A percentile compares a stretch with the other conserved stretches of the same genome.
Conservation (phyloP, 2,329 filamentous ascomycete genomes). For the Pseudogymnoascus sp. region DNA sequence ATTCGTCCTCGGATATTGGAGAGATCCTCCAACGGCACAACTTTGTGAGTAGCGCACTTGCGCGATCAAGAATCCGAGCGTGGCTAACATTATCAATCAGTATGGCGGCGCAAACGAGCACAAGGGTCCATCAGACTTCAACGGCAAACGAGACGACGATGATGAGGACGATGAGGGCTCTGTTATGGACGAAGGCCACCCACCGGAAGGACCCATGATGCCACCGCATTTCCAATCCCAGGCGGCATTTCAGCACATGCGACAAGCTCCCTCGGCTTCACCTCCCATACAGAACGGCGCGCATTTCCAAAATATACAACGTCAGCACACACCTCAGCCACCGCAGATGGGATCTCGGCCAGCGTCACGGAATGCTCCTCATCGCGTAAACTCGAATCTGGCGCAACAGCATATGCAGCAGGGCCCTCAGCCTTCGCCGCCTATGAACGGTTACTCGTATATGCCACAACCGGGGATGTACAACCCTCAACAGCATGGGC, state of each 20-base stretch:
- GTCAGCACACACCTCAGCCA: constrained; percentile 70
- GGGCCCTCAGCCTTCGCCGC: constrained; percentile 52
- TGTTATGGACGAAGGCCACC: constrained; percentile 59
- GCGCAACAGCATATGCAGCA: constrained; percentile 54
- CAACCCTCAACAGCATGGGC: constrained; percentile 48
- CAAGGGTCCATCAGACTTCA: constrained; percentile 90
- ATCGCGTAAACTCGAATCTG: constrained; percentile 67
- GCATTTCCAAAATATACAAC: constrained; percentile 37
- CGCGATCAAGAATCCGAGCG: constrained; percentile 5
- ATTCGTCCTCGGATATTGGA: constrained; percentile 88
- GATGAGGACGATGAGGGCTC: constrained; percentile 75
- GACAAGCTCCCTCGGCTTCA: constrained; percentile 75
- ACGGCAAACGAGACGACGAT: constrained; percentile 65
- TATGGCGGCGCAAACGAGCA: constrained; percentile 92
- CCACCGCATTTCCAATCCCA: constrained; percentile 63
- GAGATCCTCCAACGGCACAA: constrained; percentile 82
- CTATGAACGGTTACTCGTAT: constrained; percentile 69
- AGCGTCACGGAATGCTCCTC: constrained; percentile 70
- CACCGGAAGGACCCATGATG: constrained; percentile 54
- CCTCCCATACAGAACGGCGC: constrained; percentile 64
- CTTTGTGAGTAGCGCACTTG: constrained; percentile 58
- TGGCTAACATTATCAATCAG: constrained; percentile 39
- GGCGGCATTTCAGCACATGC: constrained; percentile 67
- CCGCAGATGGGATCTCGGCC: constrained; percentile 64
- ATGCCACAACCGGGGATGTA: constrained; percentile 83